A percentile compares a stretch with the other conserved stretches of the same genome.
These are phyloP conservation scores for Termitomyces eurrhizus DNA, from an alignment of 768 basidiomycete species.

Conservation along the genomic window DNA sequence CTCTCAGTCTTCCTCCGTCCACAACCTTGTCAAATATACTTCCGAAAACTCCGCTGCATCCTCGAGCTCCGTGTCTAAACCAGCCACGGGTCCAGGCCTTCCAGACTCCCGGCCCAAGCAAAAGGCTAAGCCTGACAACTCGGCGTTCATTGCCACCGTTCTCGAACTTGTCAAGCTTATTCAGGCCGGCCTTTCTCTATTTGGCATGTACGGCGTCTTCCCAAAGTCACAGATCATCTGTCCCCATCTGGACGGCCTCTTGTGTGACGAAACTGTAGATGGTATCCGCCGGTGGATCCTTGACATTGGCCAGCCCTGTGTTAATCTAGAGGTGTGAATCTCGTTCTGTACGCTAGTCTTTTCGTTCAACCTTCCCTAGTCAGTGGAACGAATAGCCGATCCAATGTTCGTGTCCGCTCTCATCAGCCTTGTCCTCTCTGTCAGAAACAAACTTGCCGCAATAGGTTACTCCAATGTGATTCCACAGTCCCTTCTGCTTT, in stretches of 20 bases:
- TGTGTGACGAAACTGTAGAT: slow-evolving; percentile 75
- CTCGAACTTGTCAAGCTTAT: slow-evolving; percentile 74
- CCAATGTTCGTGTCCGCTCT: slow-evolving; percentile 68
- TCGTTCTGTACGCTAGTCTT: background rate
- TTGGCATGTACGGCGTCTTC: slow-evolving; percentile 49
- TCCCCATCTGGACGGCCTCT: slow-evolving; percentile 53
- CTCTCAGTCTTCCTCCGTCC: slow-evolving; percentile 17
- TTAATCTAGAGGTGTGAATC: slow-evolving; percentile 55
- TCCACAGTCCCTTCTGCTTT: background rate
- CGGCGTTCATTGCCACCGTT: slow-evolving; percentile 59
- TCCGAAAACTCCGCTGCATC: slow-evolving; percentile 10
- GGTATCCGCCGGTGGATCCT: slow-evolving; percentile 67
- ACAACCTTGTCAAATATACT: slow-evolving; percentile 18
- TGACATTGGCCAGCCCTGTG: slow-evolving; percentile 57
- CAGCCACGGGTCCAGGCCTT: slow-evolving; percentile 14
- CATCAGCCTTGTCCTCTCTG: slow-evolving; percentile 61
- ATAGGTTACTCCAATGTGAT: slow-evolving; percentile 43
- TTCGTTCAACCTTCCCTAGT: slow-evolving; percentile 30
- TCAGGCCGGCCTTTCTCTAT: slow-evolving; percentile 67
- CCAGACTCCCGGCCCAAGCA: background rate
- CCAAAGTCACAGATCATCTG: background rate
- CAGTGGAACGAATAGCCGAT: slow-evolving; percentile 70
- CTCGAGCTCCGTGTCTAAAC: slow-evolving; percentile 14
- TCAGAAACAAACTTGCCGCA: slow-evolving; percentile 66
- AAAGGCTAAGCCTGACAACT: slow-evolving; percentile 25